Evolutionary conservation across 257 asterid genomes (phyloP).

Genomic region (Solanum appendiculatum): DNA sequence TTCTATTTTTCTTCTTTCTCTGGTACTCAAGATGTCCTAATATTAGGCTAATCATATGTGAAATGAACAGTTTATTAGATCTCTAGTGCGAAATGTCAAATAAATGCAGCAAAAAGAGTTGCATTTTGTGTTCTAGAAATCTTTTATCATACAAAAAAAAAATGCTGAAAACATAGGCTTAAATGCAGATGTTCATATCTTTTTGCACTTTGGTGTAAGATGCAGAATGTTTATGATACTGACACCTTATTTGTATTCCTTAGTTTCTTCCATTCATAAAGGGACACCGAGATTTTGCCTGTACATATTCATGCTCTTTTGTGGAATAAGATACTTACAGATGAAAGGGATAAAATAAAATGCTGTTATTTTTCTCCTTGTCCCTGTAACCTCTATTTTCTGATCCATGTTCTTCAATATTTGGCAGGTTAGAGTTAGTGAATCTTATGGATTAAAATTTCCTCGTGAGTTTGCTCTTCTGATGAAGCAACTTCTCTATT

Average conservation of each 20-base stretch:
- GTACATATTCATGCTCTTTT: not conserved
- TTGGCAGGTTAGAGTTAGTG: constrained; percentile 81
- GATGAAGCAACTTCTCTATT: constrained; percentile 92
- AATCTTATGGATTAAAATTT: constrained; percentile 87
- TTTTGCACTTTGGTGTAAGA: not conserved
- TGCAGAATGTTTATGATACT: not conserved
- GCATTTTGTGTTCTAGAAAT: not conserved
- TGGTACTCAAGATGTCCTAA: not conserved
- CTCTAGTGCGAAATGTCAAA: not conserved
- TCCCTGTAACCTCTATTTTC: not conserved
- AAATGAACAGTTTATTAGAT: not conserved
- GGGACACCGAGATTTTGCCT: not conserved
- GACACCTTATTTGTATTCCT: not conserved
- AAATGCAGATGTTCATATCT: not conserved
- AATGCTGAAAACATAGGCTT: not conserved
- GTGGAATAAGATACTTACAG: not conserved
- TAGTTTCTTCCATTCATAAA: not conserved
- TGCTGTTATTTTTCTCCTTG: not conserved
- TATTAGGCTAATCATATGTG: not conserved
- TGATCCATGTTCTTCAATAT: not conserved
- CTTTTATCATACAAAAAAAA: not conserved
- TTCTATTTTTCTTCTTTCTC: not conserved
- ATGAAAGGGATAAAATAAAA: not conserved
- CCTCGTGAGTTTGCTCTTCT: constrained; percentile 98
- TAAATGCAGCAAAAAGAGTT: not conserved